Evolutionary conservation across 331 rosid genomes (phyloP), one percentile per base, ranked within the genome.

Genomic region (Telfairia occidentalis): DNA sequence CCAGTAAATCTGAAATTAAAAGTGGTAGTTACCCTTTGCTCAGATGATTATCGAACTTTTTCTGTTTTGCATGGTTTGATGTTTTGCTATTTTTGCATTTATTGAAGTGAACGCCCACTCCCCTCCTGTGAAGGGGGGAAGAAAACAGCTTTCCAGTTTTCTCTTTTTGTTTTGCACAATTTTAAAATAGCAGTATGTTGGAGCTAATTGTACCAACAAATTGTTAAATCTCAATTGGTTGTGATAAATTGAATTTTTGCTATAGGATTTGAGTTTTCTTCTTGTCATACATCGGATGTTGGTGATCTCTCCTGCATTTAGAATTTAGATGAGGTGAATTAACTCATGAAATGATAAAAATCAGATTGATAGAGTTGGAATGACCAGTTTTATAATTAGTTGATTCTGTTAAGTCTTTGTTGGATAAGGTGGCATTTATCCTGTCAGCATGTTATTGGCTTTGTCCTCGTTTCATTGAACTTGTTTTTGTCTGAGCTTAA

Each of bases 1-100:
- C 99, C 42, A 90, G 84, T 77, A 95, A 95, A 95, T 66, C 99
- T 85, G 99, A 95, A 81, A 95, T 95, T 78, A 95, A 95, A 84
- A 91, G 85, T 29, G 99, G 99, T 95, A 87, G 60, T 16, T 83
- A 46, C 81, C 59, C 77, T 72, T 53, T 57, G n/a, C 75, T 70
- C 54, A 3, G 26, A 70, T 43, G 28, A 45, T 30, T 16, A 26
- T 45, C 15, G 1, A 65, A 21, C 34, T 23, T 42, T 21, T 67
- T 5, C 1, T n/a, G 57, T 50, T 50, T 16, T 50, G 18, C 2
- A 50, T 67, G 46, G 53, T 42, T 63, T 61, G 43, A 61, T 32
- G 37, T 16, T 32, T 1, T 32, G 70, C 43, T 30, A 7, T 63
- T 63, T 61, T 60, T 28, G 16, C 7, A 26, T 26, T 35, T 52